Percentiles rank a stretch among this genome's conserved stretches.
These are phyloP conservation scores for Zasmidium citrigriseum DNA, from an alignment of 2,329 filamentous ascomycete species.

Conservation along the genomic window DNA sequence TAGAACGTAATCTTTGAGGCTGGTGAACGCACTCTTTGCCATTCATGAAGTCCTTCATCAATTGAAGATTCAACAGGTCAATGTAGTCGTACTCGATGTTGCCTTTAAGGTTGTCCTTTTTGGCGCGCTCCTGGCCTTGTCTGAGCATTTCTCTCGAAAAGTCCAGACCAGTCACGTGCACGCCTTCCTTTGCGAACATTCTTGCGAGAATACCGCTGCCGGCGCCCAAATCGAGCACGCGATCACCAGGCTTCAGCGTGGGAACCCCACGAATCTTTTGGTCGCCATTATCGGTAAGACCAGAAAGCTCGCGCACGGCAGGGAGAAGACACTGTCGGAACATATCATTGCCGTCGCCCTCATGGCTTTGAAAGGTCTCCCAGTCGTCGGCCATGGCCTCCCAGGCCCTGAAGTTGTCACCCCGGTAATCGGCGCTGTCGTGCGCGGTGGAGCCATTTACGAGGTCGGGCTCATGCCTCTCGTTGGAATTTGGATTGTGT, in stretches of 20 bases:
- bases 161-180: conserved; percentile 48
- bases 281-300: conserved; percentile 40
- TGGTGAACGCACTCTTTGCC: conserved; percentile 12
- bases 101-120: conserved; percentile 13
- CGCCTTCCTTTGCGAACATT: conserved; percentile 43
- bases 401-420: conserved; percentile 37
- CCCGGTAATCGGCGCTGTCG: conserved; percentile 2
- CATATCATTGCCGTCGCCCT: conserved; percentile 45
- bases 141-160: conserved; percentile 46
- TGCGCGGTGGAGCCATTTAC: conserved; percentile 6
- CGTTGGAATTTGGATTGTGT: not conserved
- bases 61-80: conserved; percentile 42
- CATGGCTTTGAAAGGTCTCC: conserved; percentile 36
- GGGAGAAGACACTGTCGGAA: conserved; percentile 48
- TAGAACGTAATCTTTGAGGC: conserved; percentile 5
- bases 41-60: conserved; percentile 34
- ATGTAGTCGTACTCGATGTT: conserved; percentile 37
- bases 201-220: conserved; percentile 53
- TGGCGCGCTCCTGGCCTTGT: conserved; percentile 33
- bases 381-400: conserved; percentile 45
- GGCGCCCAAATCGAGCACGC: conserved; percentile 51
- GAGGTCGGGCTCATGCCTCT: conserved; percentile 5
- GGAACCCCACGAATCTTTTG: conserved; percentile 33
- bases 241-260: conserved; percentile 28
- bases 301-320: conserved; percentile 38